phyloP scores from a whole-genome alignment of 768 basidiomycete species.

The Boletellus ananas region DNA sequence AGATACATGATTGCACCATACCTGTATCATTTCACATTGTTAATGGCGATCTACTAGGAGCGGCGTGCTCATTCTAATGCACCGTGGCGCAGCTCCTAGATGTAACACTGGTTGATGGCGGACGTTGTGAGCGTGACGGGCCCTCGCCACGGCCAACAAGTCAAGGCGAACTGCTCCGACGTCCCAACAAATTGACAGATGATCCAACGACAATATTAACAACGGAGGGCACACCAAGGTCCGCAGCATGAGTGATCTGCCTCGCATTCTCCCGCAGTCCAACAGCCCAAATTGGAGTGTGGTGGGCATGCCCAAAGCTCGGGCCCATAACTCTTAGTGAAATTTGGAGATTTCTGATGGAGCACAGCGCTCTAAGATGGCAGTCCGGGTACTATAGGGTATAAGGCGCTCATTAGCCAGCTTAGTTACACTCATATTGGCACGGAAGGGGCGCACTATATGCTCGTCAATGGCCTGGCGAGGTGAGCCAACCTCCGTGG shows the following conservation, averaged over 20 bases:
- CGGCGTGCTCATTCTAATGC: conserved; percentile 5
- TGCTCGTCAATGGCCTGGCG: neutral
- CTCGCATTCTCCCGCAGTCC: neutral
- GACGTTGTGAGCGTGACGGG: neutral
- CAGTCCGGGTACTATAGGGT: neutral
- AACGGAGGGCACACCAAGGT: neutral
- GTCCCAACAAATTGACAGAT: neutral
- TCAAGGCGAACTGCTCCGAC: neutral
- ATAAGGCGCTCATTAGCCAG: neutral
- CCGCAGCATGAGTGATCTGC: neutral
- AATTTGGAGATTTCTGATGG: neutral
- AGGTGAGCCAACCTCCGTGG: neutral
- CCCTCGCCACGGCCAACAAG: neutral
- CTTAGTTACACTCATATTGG: neutral
- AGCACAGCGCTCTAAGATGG: neutral
- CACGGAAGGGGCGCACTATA: neutral
- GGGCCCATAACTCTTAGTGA: neutral
- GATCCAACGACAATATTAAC: neutral
- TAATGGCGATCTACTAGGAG: conserved; percentile 17
- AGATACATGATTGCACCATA: conserved; percentile 26
- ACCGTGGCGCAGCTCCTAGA: neutral
- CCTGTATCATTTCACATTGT: conserved; percentile 22
- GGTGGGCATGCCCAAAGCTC: neutral
- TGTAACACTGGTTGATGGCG: neutral
- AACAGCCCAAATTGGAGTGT: neutral